Conservation (phyloP, 306 rosid genomes). For the Vigna radiata region DNA sequence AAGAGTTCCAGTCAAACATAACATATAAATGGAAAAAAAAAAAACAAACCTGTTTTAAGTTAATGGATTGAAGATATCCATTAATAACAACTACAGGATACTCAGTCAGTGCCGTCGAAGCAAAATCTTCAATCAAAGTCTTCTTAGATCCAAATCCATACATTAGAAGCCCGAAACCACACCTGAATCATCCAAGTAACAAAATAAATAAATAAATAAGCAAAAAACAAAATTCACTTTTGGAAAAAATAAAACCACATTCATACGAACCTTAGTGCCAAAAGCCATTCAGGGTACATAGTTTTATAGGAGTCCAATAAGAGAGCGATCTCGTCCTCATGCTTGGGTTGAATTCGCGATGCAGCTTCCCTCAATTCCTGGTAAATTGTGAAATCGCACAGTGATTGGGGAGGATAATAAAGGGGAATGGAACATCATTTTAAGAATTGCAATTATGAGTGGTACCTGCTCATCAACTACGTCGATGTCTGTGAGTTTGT, state of each 20-base stretch:
- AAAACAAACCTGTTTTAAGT: conserved; percentile 77
- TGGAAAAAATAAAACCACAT: background rate
- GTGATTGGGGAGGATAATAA: background rate
- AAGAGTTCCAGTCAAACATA: background rate
- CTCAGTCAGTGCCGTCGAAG: conserved; percentile 66
- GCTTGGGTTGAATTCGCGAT: conserved; percentile 72
- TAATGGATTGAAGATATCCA: conserved; percentile 85
- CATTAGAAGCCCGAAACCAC: conserved; percentile 82
- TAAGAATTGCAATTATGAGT: background rate
- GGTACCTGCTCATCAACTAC: conserved; percentile 85
- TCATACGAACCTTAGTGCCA: conserved; percentile 61
- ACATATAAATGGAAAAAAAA: background rate
- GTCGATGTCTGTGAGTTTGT: conserved; percentile 70
- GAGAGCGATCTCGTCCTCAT: conserved; percentile 60
- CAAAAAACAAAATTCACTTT: background rate
- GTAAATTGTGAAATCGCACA: background rate
- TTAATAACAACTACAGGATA: conserved; percentile 81
- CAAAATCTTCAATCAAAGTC: conserved; percentile 89
- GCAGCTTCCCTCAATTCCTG: conserved; percentile 80
- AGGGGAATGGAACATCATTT: background rate
- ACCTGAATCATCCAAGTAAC: conserved; percentile 50
- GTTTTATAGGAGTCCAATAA: conserved; percentile 63
- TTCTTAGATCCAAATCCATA: conserved; percentile 98
- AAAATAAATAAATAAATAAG: background rate
- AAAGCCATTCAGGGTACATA: conserved; percentile 67